Evolutionary conservation across 2,329 filamentous ascomycete genomes (phyloP), one percentile per base, ranked within the genome.

Genomic region (Alternaria sp.): DNA sequence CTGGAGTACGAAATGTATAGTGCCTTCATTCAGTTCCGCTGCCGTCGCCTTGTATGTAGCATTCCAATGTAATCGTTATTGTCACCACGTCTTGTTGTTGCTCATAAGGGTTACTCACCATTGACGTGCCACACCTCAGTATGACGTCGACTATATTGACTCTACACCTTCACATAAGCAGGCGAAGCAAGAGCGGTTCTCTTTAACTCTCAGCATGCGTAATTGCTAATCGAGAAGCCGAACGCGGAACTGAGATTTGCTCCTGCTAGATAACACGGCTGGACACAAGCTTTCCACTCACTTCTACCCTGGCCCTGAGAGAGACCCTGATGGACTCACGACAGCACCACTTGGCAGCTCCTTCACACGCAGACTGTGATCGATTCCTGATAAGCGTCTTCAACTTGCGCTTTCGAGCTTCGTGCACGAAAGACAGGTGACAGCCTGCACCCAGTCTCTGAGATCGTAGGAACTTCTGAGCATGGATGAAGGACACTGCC

Each of bases 1-100:
- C 15, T 50, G 47, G 44, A 30, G 19, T 53, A 51, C 47, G 12
- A n/a, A 21, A 36, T 51, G 47, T 12, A 32, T 40, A n/a, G 50
- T 47, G 45, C 30, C 21, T 25, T 21, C 26, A 55, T 13, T 30
- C 55, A 17, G n/a, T 51, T 10, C 25, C 50, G 49, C 32, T 53
- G 43, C 43, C n/a, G 21, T 23, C 26, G 11, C 9, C 25, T 49
- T 11, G 63, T 69, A 67, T 62, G 67, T 71, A 69, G 69, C 44
- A 46, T 30, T 52, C 54, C 54, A 65, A 68, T 62, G 43, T 17
- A 51, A 28, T 28, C 10, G 26, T 19, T 44, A 47, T 5, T 44
- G 21, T 49, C 30, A 26, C 12, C 13, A 10, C 12, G 11, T 12
- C 4, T 56, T 6, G 7, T 26, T 21, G 23, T 45, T 12, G 19